phyloP scores from a whole-genome alignment of 371 early-diverging fungal genomes.

The Mortierella sp. region DNA sequence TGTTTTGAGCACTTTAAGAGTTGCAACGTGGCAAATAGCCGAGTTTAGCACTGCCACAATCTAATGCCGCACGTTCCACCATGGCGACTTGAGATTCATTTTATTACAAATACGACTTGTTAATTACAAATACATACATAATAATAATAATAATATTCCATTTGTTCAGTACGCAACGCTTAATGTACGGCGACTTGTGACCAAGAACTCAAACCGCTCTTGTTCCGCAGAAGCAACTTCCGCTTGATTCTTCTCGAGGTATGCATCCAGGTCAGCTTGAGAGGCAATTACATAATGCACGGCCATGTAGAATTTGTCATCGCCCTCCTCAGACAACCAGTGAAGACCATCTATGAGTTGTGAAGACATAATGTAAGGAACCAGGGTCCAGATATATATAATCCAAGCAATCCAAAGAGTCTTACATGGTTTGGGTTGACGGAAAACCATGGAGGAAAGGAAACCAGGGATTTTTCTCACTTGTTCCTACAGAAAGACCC shows the following conservation, averaged over 20 bases:
- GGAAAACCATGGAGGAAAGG: constrained; percentile 59
- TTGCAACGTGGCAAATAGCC: constrained; percentile 1
- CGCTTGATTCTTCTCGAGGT: constrained; percentile 55
- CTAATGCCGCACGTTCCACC: neutral
- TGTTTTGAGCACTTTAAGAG: neutral
- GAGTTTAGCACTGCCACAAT: constrained; percentile 3
- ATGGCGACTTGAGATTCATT: neutral
- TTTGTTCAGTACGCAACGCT: constrained; percentile 20
- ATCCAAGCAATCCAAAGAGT: neutral
- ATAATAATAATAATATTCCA: neutral
- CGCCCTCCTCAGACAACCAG: constrained; percentile 65
- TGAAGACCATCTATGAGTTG: constrained; percentile 55
- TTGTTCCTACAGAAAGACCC: constrained; percentile 18
- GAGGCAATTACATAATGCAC: constrained; percentile 64
- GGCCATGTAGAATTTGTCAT: constrained; percentile 59
- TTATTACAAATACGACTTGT: neutral
- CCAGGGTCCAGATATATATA: too few relatives aligned
- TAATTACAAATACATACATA: neutral
- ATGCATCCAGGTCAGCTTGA: constrained; percentile 57
- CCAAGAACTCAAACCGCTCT: constrained; percentile 45
- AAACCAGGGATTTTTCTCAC: constrained; percentile 55
- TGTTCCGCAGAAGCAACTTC: constrained; percentile 39
- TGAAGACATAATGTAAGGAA: neutral
- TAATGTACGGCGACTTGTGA: constrained; percentile 42
- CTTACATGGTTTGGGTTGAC: constrained; percentile 62